These are phyloP conservation scores for Ganoderma meredithae DNA, from an alignment of 1,284 basidiomycete genomes.

Conservation along the genomic window DNA sequence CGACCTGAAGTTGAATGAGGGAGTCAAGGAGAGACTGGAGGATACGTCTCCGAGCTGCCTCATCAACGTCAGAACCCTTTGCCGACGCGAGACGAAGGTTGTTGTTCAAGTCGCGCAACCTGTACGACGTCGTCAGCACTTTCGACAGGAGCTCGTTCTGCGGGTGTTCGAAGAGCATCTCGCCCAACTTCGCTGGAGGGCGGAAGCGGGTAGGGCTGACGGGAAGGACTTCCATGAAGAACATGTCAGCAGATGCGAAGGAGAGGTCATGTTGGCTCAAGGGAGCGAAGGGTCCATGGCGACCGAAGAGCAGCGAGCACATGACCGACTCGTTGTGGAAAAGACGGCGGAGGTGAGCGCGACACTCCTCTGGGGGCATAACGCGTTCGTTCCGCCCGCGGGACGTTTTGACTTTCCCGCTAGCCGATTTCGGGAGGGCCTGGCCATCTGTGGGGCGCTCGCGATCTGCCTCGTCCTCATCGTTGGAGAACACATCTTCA, in stretches of 20 bases:
- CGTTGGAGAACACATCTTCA: slow-evolving; percentile 53
- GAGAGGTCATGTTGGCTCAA: slow-evolving; percentile 63
- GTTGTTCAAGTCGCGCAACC: slow-evolving; percentile 81
- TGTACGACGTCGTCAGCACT: slow-evolving; percentile 85
- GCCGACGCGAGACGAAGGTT: slow-evolving; percentile 68
- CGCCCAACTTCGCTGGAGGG: slow-evolving; percentile 92
- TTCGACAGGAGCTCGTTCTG: slow-evolving; percentile 95
- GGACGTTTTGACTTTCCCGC: slow-evolving; percentile 77
- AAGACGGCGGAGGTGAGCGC: slow-evolving; percentile 89
- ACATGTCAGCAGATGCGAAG: slow-evolving; percentile 90
- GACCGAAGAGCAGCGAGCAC: slow-evolving; percentile 90
- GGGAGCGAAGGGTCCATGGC: slow-evolving; percentile 86
- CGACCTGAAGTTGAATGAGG: slow-evolving; percentile 90
- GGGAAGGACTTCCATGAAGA: slow-evolving; percentile 94
- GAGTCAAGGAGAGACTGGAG: slow-evolving; percentile 82
- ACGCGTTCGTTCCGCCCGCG: slow-evolving; percentile 90
- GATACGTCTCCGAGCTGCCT: slow-evolving; percentile 62
- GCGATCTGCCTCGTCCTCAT: slow-evolving; percentile 50
- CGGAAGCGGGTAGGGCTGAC: slow-evolving; percentile 97
- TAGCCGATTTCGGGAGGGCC: slow-evolving; percentile 70
- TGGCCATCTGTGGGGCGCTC: slow-evolving; percentile 41
- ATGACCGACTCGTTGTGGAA: slow-evolving; percentile 87
- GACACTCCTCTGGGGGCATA: slow-evolving; percentile 90
- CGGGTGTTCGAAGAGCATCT: slow-evolving; percentile 94
- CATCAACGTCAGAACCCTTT: slow-evolving; percentile 66